These are phyloP conservation scores for Paecilomyces variotii DNA, from an alignment of 2,329 filamentous ascomycete genomes.

Conservation along the genomic window DNA sequence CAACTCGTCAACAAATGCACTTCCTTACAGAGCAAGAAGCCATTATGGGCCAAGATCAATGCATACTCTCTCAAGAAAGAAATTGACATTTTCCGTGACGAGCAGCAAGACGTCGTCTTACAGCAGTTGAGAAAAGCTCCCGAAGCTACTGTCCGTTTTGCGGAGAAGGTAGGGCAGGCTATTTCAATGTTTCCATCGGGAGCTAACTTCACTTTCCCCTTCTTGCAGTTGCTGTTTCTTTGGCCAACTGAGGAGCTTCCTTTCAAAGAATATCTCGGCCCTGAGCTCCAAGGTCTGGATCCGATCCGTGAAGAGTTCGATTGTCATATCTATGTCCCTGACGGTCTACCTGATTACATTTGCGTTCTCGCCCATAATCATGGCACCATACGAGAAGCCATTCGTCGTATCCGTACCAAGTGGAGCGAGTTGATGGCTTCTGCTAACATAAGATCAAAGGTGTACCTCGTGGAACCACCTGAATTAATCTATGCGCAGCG, in stretches of 20 bases:
- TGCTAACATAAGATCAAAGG: slow-evolving; percentile 20
- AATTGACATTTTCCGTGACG: slow-evolving; percentile 12
- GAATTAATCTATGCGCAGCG: slow-evolving; percentile 10
- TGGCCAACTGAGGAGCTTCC: slow-evolving; percentile 40
- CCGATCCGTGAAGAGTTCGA: slow-evolving; percentile 31
- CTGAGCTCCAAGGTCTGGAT: slow-evolving; percentile 38
- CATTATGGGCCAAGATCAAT: slow-evolving; percentile 16
- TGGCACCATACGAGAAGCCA: slow-evolving; percentile 30
- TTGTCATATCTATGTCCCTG: slow-evolving; percentile 35
- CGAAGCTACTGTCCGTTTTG: slow-evolving; percentile 11
- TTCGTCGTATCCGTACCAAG: slow-evolving; percentile 16
- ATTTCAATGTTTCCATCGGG: neutral
- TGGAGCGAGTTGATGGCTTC: slow-evolving; percentile 22
- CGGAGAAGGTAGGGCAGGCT: slow-evolving; percentile 17
- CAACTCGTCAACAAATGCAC: slow-evolving; percentile 12
- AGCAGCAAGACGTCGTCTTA: slow-evolving; percentile 15
- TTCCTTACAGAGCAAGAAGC: slow-evolving; percentile 10
- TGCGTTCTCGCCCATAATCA: slow-evolving; percentile 22
- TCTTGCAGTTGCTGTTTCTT: slow-evolving; percentile 29
- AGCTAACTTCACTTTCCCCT: neutral
- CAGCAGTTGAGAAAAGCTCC: slow-evolving; percentile 19
- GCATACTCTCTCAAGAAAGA: slow-evolving; percentile 18
- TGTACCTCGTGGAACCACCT: slow-evolving; percentile 26
- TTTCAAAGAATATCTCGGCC: slow-evolving; percentile 33
- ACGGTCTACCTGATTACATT: slow-evolving; percentile 21